phyloP scores from a whole-genome alignment of 805 yeast species.

The Metschnikowia rubicola region DNA sequence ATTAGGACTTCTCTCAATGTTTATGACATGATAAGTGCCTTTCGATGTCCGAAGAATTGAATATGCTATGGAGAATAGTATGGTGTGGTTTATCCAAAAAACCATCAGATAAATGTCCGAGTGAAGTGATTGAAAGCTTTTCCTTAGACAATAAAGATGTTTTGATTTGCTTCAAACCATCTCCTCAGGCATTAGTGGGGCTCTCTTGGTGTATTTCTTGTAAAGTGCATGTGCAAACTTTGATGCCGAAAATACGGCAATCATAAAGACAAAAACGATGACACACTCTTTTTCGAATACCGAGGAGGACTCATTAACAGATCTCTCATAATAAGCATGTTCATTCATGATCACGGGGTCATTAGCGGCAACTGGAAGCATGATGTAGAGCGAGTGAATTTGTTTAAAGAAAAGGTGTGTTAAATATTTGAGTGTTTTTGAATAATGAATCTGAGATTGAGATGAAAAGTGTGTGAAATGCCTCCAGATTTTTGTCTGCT shows the following conservation, averaged over 20 bases:
- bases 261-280: neutral
- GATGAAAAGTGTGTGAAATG: neutral
- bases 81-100: too few species aligned
- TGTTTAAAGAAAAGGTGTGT: neutral
- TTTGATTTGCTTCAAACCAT: neutral
- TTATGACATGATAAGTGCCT: too few species aligned
- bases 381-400: neutral
- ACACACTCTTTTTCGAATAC: neutral
- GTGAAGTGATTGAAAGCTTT: too few species aligned
- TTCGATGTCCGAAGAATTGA: too few species aligned
- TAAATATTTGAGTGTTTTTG: neutral
- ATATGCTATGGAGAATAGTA: too few species aligned
- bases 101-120: too few species aligned
- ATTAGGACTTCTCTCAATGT: too few species aligned
- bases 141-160: too few species aligned
- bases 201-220: neutral
- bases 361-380: constrained; percentile 13
- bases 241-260: constrained; percentile 1
- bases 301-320: neutral
- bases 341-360: constrained; percentile 14
- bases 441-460: neutral
- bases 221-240: neutral
- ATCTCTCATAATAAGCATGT: constrained; percentile 15
- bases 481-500: neutral
- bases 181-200: neutral